Base-by-base conservation (phyloP, 1,139 yeast species). In the Blastobotrys persicus region DNA sequence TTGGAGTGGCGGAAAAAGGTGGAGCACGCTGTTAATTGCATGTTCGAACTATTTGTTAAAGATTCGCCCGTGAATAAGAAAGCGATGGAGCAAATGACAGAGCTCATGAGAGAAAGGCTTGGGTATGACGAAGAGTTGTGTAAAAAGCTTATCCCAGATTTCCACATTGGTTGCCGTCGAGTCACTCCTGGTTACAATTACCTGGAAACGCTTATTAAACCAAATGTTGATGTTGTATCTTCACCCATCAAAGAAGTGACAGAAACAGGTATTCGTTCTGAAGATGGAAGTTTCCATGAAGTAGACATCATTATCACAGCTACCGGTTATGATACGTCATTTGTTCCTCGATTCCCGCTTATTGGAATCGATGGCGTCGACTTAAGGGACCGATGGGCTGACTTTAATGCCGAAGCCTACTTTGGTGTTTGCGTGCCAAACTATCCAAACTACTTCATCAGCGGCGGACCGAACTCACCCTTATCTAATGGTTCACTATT, bases 201-300 rank as follows among this genome's bases (percentile, higher is more conserved):
- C 42, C 55, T 55, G 48, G 65, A 63, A 38, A 56, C 63, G n/a
- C 55, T 57, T 35, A 50, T 55, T 18, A 46, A 54, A 40, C 55
- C 54, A 12, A 62, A 64, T 42, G 66, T 64, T 9, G 57, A 56
- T 28, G 48, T 57, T 20, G 53, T 55, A 20, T 34, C 50, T 7
- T 46, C 51, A 4, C 48, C 46, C 14, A 49, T 56, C 32, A 49
- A 50, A 16, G 14, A 42, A 14, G 45, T 42, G 11, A 9, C 39
- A 11, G 43, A 39, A 13, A 4, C 32, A 19, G 60, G 60, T 3
- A 41, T 57, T 28, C 43, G 45, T 14, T 53, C 57, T n/a, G 49
- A 39, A 11, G 55, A 55, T 11, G 59, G 59, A 12, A 38, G 20
- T 4, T 49, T 44, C 31, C 42, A 47, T 26, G 50, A 43, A 4